These are phyloP conservation scores for Fraxinus albicans DNA, from an alignment of 305 asterid genomes.

Conservation along the genomic window DNA sequence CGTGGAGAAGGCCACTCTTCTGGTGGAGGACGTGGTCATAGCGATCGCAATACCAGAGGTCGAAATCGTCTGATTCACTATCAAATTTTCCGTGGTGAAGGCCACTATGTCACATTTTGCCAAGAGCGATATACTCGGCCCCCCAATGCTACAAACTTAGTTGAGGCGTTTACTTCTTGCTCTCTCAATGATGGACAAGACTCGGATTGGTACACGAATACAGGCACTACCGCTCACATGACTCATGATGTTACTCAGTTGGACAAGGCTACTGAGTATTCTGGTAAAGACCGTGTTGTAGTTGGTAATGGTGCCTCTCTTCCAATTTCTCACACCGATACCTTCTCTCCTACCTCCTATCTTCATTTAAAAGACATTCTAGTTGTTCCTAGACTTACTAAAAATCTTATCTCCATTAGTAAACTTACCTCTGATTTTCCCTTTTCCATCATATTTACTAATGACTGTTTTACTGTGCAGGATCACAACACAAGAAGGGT, in stretches of 20 bases:
- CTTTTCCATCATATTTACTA: not conserved
- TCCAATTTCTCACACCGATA: not conserved
- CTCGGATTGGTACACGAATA: constrained; percentile 13
- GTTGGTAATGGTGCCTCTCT: constrained; percentile 13
- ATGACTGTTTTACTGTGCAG: constrained; percentile 2
- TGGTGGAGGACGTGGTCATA: not conserved
- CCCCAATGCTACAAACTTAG: not conserved
- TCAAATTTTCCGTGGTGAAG: not conserved
- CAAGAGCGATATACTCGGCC: not conserved
- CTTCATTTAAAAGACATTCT: not conserved
- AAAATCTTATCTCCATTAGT: constrained; percentile 17
- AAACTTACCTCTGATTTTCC: constrained; percentile 8
- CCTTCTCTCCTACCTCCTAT: not conserved
- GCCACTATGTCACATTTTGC: not conserved
- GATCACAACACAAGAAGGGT: not conserved
- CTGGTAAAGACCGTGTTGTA: not conserved
- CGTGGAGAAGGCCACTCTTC: not conserved
- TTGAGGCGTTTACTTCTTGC: not conserved
- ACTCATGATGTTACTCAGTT: not conserved
- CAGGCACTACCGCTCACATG: constrained; percentile 7
- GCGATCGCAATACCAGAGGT: not conserved
- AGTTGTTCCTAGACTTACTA: constrained; percentile 16
- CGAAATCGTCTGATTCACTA: not conserved
- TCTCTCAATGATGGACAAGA: not conserved
- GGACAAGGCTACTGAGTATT: not conserved